Percentiles rank a stretch among this genome's conserved stretches.
Evolutionary conservation across 1,139 yeast species (phyloP).

Genomic region (Yamadazyma triangularis): DNA sequence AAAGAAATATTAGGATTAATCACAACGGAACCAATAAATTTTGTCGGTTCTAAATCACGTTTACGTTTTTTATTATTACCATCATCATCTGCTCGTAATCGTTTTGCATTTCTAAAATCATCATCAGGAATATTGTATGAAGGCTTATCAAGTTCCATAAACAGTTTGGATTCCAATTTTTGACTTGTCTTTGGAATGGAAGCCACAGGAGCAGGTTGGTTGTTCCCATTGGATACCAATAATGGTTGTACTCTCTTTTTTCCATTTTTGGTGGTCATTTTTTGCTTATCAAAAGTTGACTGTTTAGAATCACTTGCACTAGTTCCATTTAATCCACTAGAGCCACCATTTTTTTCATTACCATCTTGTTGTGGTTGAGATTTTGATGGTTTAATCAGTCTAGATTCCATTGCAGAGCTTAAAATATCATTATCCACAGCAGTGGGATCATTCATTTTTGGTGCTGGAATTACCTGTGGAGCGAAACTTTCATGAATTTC

Average conservation of each 20-base stretch:
- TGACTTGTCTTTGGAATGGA: constrained; percentile 1
- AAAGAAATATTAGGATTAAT: constrained; percentile 78
- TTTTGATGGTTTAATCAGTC: constrained; percentile 9
- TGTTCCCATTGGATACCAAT: constrained; percentile 21
- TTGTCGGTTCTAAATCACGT: constrained; percentile 54
- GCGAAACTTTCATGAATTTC: constrained; percentile 10
- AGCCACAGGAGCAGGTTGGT: not conserved
- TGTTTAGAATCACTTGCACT: too few relatives aligned
- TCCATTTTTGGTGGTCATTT: constrained; percentile 41
- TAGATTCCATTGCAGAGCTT: constrained; percentile 27
- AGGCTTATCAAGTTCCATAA: constrained; percentile 59
- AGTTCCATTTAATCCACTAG: too few relatives aligned
- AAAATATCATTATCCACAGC: constrained; percentile 19
- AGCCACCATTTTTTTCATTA: not conserved
- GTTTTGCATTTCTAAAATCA: constrained; percentile 26
- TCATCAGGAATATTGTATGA: constrained; percentile 52
- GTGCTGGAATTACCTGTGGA: constrained; percentile 24
- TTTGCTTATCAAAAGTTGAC: constrained; percentile 15
- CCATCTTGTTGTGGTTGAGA: not conserved
- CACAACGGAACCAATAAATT: constrained; percentile 75
- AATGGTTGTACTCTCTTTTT: constrained; percentile 44
- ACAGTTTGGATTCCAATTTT: constrained; percentile 15
- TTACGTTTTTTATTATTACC: constrained; percentile 32
- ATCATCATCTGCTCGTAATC: constrained; percentile 31
- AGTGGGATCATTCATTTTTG: constrained; percentile 15